Evolutionary conservation across 495 filamentous ascomycete species (phyloP), one percentile per base, ranked within the genome.

Genomic region (Aspergillus diversus): DNA sequence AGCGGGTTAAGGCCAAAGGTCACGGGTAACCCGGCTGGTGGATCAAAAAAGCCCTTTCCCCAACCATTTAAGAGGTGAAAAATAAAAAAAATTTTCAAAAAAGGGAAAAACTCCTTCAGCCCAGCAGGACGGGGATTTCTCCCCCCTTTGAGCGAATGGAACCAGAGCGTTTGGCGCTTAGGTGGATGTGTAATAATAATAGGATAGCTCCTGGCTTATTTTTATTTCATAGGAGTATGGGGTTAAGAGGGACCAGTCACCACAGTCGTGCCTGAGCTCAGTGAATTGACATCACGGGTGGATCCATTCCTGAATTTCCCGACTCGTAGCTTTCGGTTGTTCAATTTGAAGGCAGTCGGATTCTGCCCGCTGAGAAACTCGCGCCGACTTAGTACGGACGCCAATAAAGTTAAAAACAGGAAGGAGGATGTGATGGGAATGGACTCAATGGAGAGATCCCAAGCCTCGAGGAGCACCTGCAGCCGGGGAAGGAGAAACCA

Each of bases 11-110:
- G n/a, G 39, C 7, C 39, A 27, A 11, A 43, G 5, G 21, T 1
- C 13, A 39, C 34, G 54, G 54, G 43, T 35, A 57, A 43, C 39
- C n/a, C n/a, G 54, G 54, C 54, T 47, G 55, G 21, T 57, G 55
- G 35, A 57, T 27, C 21, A 27, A 27, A 27, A 27, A 27, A 27
- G 21, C 21, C 21, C 21, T 27, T 27, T 27, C 21, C 21, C 21
- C 21, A 27, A 27, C 21, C 21, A 27, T 27, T 27, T 27, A 27
- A 27, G 21, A 27, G 21, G 21, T 27, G 21, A 27, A 27, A 27
- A 27, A 27, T 27, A 27, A 27, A 27, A 27, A 27, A 27, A 27
- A 27, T 1, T 27, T 27, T 27, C 21, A 27, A 2, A 27, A 27
- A 27, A 27, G 21, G 21, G 21, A 27, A 27, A 27, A 27, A 27